Conservation (phyloP, 169 alveolate genomes). For the Eimeria falciformis region DNA sequence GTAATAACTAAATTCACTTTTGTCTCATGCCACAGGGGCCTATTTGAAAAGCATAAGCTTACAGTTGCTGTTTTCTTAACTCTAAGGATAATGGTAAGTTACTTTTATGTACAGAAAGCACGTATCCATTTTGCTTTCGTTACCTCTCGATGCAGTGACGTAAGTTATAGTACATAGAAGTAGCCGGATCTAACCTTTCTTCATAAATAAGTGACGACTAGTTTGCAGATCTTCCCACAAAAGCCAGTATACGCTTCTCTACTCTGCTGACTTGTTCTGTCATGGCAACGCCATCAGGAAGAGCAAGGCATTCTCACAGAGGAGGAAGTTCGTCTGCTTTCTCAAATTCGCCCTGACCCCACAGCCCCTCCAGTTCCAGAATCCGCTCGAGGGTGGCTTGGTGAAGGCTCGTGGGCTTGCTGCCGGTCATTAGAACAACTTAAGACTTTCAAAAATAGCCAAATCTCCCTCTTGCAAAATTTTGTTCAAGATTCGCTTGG, state of each 20-base stretch:
- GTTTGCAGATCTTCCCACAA: too few relatives aligned
- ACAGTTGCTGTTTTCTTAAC: conserved; percentile 94
- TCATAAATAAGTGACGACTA: too few relatives aligned
- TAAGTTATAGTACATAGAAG: too few relatives aligned
- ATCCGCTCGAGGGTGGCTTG: conserved; percentile 89
- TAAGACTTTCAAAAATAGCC: conserved; percentile 79
- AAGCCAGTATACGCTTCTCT: too few relatives aligned
- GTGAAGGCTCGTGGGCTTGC: conserved; percentile 90
- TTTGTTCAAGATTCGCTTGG: conserved; percentile 85
- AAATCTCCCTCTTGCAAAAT: conserved; percentile 80
- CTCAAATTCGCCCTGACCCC: conserved; percentile 93
- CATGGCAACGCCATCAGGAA: conserved; percentile 61
- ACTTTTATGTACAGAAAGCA: too few relatives aligned
- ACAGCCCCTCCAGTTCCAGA: conserved; percentile 92
- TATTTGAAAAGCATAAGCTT: conserved; percentile 95
- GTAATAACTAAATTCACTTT: conserved; percentile 93
- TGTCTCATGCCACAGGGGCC: conserved; percentile 93
- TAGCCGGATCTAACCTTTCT: too few relatives aligned
- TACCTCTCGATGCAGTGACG: too few relatives aligned
- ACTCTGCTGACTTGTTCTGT: not conserved
- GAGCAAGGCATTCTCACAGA: conserved; percentile 78
- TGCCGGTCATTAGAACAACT: conserved; percentile 80
- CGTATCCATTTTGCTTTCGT: too few relatives aligned
- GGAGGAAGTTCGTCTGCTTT: conserved; percentile 88
- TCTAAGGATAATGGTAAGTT: conserved; percentile 89